Evolutionary conservation across 2,329 filamentous ascomycete genomes (phyloP).

Genomic region (Aspergillus sclerotialis): DNA sequence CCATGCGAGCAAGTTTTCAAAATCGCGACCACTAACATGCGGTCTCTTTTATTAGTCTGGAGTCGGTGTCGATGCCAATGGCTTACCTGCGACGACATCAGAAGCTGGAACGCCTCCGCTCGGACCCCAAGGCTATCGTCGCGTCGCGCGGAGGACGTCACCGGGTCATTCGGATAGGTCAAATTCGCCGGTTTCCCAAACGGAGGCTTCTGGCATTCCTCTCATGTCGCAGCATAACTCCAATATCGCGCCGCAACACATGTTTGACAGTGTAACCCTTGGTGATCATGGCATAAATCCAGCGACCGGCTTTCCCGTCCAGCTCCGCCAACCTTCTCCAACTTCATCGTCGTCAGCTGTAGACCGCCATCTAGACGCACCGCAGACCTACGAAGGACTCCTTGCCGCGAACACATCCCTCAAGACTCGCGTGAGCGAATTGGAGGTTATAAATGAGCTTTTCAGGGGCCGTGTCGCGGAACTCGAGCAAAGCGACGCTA

Average conservation of each 20-base stretch:
- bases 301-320: slow-evolving; percentile 43
- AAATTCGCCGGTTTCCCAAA: slow-evolving; percentile 72
- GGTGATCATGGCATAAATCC: slow-evolving; percentile 62
- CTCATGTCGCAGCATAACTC: slow-evolving; percentile 50
- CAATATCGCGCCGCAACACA: slow-evolving; percentile 65
- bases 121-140: slow-evolving; percentile 52
- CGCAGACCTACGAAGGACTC: slow-evolving; percentile 73
- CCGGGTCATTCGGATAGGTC: slow-evolving; percentile 69
- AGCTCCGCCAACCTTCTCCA: slow-evolving; percentile 53
- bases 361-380: slow-evolving; percentile 59
- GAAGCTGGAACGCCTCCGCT: slow-evolving; percentile 52
- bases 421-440: slow-evolving; percentile 91
- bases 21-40: slow-evolving; percentile 20
- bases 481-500: slow-evolving; percentile 68
- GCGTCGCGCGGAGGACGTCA: slow-evolving; percentile 63
- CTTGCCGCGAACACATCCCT: slow-evolving; percentile 73
- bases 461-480: slow-evolving; percentile 68
- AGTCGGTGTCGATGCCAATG: slow-evolving; percentile 45
- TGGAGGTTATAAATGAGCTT: slow-evolving; percentile 88
- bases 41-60: slow-evolving; percentile 31
- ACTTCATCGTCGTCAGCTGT: slow-evolving; percentile 52
- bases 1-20: too few relatives aligned
- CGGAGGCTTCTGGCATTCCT: slow-evolving; percentile 63
- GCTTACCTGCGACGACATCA: slow-evolving; percentile 51
- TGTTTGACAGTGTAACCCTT: slow-evolving; percentile 67